A percentile compares a stretch with the other conserved stretches of the same genome.
phyloP scores from a whole-genome alignment of 805 yeast species.

The Zygoascus flipseniorum region DNA sequence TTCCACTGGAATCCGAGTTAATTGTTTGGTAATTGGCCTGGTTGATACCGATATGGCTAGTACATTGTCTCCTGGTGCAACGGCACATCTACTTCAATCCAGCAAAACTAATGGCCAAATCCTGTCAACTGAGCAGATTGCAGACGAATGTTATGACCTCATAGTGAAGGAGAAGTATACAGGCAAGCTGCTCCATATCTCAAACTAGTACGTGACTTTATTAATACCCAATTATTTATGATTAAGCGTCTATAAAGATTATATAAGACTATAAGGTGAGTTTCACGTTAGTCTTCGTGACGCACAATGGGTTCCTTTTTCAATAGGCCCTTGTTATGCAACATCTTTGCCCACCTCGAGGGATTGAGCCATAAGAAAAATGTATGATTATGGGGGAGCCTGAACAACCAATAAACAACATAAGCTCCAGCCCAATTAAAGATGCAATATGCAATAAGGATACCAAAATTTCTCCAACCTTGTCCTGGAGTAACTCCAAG shows the following conservation, averaged over 20 bases:
- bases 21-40: constrained; percentile 62
- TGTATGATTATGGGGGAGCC: constrained; percentile 11
- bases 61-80: neutral
- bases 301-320: neutral
- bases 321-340: neutral
- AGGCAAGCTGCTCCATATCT: neutral
- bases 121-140: neutral
- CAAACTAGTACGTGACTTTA: neutral
- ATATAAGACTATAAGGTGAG: neutral
- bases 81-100: neutral
- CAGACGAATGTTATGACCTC: neutral
- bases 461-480: constrained; percentile 62
- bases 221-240: too few relatives aligned
- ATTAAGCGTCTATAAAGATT: neutral
- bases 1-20: constrained; percentile 46
- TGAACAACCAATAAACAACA: constrained; percentile 25
- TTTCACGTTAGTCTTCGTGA: neutral
- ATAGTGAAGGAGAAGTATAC: neutral
- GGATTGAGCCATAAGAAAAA: neutral
- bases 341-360: neutral
- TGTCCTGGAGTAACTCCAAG: constrained; percentile 38
- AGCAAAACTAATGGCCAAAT: neutral
- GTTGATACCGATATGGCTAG: constrained; percentile 53
- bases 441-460: constrained; percentile 46
- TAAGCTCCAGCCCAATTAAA: constrained; percentile 40